Evolutionary conservation across 2,329 filamentous ascomycete genomes (phyloP), one percentile per base, ranked within the genome.

Genomic region (Colletotrichum plurivorum): DNA sequence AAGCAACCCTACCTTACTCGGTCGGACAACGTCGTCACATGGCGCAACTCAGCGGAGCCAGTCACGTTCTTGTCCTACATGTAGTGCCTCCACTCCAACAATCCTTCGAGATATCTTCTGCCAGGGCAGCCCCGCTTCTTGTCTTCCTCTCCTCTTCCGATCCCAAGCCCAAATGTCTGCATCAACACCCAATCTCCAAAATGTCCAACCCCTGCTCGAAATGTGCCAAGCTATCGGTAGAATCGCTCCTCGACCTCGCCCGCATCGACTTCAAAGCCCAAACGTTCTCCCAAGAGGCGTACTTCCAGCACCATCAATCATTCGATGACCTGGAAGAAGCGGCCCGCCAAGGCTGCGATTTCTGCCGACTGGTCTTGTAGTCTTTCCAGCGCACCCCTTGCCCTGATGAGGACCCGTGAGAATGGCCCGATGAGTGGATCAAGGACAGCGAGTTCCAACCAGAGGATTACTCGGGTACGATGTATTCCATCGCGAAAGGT

Each of bases 171-270:
- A 25, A 25, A 4, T 18, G 15, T 4, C n/a, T 20, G 13, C 13
- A 13, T 9, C 16, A n/a, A 43, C 45, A 43, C 27, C 12, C 13
- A 5, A n/a, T 15, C 4, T 18, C 2, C 12, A n/a, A n/a, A 6
- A 63, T 55, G 43, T 3, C 31, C 1, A 31, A 18, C 5, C 16
- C 4, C 13, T 58, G 53, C 13, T 3, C 13, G 8, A 8, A 5
- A 10, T 68, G 65, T 20, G 16, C 45, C 13, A 20, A 5, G 0
- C n/a, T 69, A 5, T 65, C 55, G 5, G 18, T 60, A 4, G 15
- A 65, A 13, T 10, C 25, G 16, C 41, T 69, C 4, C 27, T 60
- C 3, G 54, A 65, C 5, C 48, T 55, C 6, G 61, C 66, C 2
- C 22, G 51, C 7, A 36, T 9, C 16, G 27, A 41, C 4, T 65